phyloP scores from a whole-genome alignment of 2,329 filamentous ascomycete genomes.

The Microascus cirrosus region DNA sequence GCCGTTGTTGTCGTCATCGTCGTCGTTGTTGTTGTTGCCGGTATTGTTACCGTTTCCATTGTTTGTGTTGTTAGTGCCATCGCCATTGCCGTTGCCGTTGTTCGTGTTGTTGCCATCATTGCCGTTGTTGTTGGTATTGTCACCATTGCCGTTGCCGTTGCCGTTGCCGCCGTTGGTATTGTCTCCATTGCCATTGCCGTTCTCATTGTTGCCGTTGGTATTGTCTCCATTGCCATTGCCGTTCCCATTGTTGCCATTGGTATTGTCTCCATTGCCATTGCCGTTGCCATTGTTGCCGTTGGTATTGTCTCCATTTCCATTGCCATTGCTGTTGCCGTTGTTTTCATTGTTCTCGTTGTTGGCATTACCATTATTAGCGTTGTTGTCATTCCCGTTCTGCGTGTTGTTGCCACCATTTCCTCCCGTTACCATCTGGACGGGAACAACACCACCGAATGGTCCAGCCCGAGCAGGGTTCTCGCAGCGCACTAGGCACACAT shows the following conservation, averaged over 20 bases:
- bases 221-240: not conserved
- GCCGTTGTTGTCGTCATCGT: not conserved
- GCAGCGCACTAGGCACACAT: slow-evolving; percentile 53
- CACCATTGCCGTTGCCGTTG: slow-evolving; percentile 4
- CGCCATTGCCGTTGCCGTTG: not conserved
- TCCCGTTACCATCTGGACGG: slow-evolving; percentile 34
- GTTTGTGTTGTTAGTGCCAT: not conserved
- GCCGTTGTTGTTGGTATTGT: not conserved
- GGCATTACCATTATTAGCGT: not conserved
- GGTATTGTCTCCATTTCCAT: not conserved
- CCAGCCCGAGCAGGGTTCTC: slow-evolving; percentile 49
- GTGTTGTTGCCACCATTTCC: not conserved
- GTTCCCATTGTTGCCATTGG: not conserved
- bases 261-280: not conserved
- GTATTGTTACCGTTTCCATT: not conserved
- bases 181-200: no score
- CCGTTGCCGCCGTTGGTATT: not conserved
- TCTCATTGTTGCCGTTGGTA: not conserved
- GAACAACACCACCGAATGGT: slow-evolving; percentile 51
- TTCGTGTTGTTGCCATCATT: not conserved
- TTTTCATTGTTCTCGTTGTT: not conserved
- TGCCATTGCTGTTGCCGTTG: not conserved
- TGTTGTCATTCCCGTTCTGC: slow-evolving; percentile 6
- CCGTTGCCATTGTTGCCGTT: not conserved
- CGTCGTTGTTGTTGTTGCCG: not conserved